Base-by-base conservation (phyloP, 768 basidiomycete genomes). In the Harrya chromipes region DNA sequence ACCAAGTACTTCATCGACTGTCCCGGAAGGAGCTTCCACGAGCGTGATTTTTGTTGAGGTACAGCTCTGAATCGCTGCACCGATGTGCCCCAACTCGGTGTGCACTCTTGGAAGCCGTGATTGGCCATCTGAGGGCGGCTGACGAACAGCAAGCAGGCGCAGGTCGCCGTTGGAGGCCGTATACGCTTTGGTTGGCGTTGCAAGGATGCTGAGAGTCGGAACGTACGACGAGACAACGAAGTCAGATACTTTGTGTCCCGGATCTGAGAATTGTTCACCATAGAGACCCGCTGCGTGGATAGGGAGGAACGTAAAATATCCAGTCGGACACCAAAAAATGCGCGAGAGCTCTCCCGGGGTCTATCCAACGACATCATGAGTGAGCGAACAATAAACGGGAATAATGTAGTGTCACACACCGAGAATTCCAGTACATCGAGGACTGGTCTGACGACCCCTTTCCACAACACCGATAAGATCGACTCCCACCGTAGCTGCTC, bases 81-180 rank as follows among this genome's bases (percentile, higher is more conserved):
- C 31, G 39, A 14, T 67, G 65, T 40, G 69, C 63, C 33, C 67
- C 61, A 42, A 54, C 59, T 42, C 39, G 4, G 55, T 48, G 16
- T 54, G 37, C 4, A 42, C 24, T 16, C 46, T 46, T 12, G 53
- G 55, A 12, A 63, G 41, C 13, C 27, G 17, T 3, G 2, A 6
- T 17, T 38, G 39, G 4, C 50, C 54, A 31, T 49, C 54, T 8
- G 61, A 47, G 4, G 46, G 33, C 2, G 61, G 58, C 34, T 59
- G 53, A 8, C 44, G 34, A 11, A 62, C 46, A 7, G 47, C 46
- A n/a, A 62, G 50, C n/a, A 62, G 31, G 19, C 35, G 26, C 12
- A 46, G 19, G 8, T 38, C 29, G 12, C 14, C 3, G 1, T 4
- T 12, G 3, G 40, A 23, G 8, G 24, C 2, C 2, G 31, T 14